A percentile compares a stretch with the other conserved stretches of the same genome.
phyloP scores from a whole-genome alignment of 305 asterid species.

The Rubia occidens region DNA sequence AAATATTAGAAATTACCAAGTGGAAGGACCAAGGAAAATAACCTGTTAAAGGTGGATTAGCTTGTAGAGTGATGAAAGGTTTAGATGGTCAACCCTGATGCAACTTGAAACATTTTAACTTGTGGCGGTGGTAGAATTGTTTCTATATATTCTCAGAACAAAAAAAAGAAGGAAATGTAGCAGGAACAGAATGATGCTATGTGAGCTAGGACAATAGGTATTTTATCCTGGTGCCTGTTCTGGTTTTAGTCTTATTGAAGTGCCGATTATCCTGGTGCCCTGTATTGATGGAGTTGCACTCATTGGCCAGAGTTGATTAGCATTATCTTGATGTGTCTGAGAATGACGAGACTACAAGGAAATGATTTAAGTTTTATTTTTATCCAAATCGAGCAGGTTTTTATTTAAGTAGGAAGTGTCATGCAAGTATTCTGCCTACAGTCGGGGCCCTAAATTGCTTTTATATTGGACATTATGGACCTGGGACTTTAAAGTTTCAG shows the following conservation, averaged over 20 bases:
- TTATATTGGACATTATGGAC: too few relatives aligned
- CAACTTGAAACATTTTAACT: background rate
- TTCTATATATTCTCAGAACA: background rate
- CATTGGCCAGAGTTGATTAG: background rate
- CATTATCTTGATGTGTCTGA: background rate
- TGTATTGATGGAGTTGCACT: background rate
- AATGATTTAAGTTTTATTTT: background rate
- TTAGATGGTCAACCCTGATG: background rate
- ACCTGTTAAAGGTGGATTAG: background rate
- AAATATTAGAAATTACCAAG: background rate
- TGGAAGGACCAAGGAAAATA: background rate
- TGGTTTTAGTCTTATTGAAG: background rate
- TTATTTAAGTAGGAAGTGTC: background rate
- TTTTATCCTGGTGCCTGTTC: background rate
- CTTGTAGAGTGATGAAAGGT: background rate
- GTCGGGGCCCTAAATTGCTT: background rate
- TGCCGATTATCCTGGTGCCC: background rate
- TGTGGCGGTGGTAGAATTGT: background rate
- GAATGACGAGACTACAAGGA: background rate
- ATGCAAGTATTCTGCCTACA: background rate
- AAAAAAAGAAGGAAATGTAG: background rate
- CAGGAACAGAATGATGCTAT: background rate
- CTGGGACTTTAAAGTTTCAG: background rate
- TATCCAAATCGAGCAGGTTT: background rate
- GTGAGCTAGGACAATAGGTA: slow-evolving; percentile 6